phyloP scores from a whole-genome alignment of 192 early-diverging fungal genomes.

The Gamsiella multidivaricata region DNA sequence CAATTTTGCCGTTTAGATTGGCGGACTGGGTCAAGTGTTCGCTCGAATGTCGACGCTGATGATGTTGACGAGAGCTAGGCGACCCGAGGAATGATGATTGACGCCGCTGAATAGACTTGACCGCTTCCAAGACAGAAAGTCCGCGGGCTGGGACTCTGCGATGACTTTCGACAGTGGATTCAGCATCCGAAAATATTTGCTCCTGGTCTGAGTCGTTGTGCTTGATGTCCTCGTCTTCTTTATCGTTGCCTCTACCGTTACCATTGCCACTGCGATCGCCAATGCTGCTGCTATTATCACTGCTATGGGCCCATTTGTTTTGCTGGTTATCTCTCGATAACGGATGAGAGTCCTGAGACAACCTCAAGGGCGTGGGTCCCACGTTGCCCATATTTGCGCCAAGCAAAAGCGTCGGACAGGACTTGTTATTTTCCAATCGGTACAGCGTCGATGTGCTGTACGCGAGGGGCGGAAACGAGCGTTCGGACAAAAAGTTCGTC shows the following conservation, averaged over 20 bases:
- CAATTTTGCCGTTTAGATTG: no score
- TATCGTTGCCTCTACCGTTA: not conserved
- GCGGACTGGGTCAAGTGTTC: no score
- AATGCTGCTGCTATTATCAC: not conserved
- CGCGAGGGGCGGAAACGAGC: not conserved
- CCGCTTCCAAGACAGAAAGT: not conserved
- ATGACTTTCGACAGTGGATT: not conserved
- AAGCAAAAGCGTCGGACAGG: constrained; percentile 16
- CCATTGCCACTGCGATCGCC: not conserved
- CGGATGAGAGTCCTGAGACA: not conserved
- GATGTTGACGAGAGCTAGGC: no score
- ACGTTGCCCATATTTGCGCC: constrained; percentile 9
- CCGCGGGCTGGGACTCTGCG: not conserved
- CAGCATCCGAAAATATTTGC: not conserved
- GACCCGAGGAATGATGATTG: not conserved
- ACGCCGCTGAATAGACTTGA: constrained; percentile 8
- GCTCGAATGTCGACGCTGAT: no score
- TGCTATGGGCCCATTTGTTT: not conserved
- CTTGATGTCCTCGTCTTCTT: not conserved
- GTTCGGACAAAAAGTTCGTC: not conserved
- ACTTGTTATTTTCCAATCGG: constrained; percentile 17
- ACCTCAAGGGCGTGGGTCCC: constrained; percentile 3
- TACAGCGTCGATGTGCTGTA: not conserved
- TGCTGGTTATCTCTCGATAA: not conserved
- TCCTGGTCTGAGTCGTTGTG: not conserved